Evolutionary conservation across 768 basidiomycete genomes (phyloP), one percentile per base, ranked within the genome.

Genomic region (Mycena vulgaris): DNA sequence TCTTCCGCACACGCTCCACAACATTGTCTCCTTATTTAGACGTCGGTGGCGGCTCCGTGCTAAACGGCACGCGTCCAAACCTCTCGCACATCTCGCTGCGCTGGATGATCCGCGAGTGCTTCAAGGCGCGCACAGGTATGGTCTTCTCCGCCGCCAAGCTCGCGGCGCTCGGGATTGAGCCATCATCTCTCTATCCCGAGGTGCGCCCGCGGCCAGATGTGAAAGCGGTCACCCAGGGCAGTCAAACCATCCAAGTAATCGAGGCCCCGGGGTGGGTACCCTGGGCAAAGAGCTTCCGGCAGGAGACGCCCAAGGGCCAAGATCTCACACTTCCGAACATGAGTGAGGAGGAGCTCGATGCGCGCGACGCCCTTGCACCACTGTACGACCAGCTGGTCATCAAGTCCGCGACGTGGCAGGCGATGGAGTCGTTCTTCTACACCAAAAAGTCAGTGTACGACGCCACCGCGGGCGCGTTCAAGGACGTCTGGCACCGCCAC

Each of bases 101-200:
- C 42, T 39, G 56, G 64, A 66, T 66, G 64, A 51, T 66, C 47
- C 64, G 64, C 48, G 64, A 66, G 47, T 66, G 64, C 64, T 66
- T 66, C 64, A 66, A 66, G 56, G 64, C 64, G 45, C 17, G 28
- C 25, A 66, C 64, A 30, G 64, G 64, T 11, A 66, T 66, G 21
- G 17, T 66, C 27, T 66, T 66, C 64, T 58, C 55, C 47, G 35
- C 55, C 56, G 28, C 23, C 25, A 35, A 66, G 27, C 45, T 66
- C 45, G 55, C 55, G 35, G 30, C 48, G 40, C 55, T 66, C 64
- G 64, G 64, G 45, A 66, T 66, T 35, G 45, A 57, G 56, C 64
- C 64, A 25, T 57, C 55, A 25, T 11, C 27, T 57, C 47, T 66
- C 45, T 66, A 66, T 58, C 64, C 64, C 47, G 35, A 30, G 25